Evolutionary conservation across 106 monocot genomes (phyloP), one percentile per base, ranked within the genome.

Genomic region (Dendrobium officinale): DNA sequence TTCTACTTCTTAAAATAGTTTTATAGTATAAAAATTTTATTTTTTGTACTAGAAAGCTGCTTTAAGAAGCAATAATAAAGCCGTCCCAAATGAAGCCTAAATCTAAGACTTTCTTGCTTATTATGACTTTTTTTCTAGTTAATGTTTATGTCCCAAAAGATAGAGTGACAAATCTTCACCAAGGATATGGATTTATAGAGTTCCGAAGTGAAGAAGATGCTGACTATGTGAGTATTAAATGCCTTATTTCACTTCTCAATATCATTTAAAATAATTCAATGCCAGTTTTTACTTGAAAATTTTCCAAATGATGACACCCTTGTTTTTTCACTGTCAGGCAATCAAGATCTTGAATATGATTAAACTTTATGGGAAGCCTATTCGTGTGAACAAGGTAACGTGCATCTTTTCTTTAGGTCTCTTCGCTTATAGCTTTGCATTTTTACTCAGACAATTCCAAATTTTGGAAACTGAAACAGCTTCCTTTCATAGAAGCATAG

Each of bases 71-170:
- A 26, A 26, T 26, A 26, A 26, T 26, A 26, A 26, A 26, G 26
- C 26, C 26, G 26, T 26, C 26, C 26, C 26, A 26, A 26, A 26
- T 26, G 26, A 26, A 26, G 0, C 26, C 24, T 64, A 26, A 64
- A 64, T 64, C 1, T 64, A 64, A 2, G 8, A 58, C 15, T 19
- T 64, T 26, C 64, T 51, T 51, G 10, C 13, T 51, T 51, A 51
- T 51, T 22, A 19, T 61, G n/a, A 61, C n/a, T 26, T n/a, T 5
- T 61, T 61, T 83, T 88, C 9, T 86, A 96, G 96, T 96, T 64
- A 96, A 96, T 92, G 96, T 96, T 41, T 96, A 96, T 88, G 96
- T 96, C 75, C 96, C 96, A 16, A 96, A 96, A 84, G 96, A 96
- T 88, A 94, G 96, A 86, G 96, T 96, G 68, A 94, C 96, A 77